These are phyloP conservation scores for Adansonia madagascariensis DNA, from an alignment of 441 rosid species.

Conservation along the genomic window DNA sequence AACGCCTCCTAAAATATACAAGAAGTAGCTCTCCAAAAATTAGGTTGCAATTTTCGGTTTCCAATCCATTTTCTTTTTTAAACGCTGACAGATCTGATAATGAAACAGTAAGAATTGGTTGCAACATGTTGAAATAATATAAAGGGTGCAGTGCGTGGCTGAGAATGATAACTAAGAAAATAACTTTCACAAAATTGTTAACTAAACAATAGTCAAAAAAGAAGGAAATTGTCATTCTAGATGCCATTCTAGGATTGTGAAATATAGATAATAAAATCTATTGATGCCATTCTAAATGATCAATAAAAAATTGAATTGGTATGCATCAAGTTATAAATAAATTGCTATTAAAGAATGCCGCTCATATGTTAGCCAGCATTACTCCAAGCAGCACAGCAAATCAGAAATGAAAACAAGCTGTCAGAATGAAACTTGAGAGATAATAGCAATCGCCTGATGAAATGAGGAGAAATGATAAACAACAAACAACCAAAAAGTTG, in stretches of 20 bases:
- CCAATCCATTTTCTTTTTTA: conserved; percentile 1
- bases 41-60: conserved; percentile 2
- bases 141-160: neutral
- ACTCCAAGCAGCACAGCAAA: neutral
- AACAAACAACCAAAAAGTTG: neutral
- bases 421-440: neutral
- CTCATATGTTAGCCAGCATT: neutral
- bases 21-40: neutral
- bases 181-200: neutral
- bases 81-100: neutral
- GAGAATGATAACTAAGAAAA: neutral
- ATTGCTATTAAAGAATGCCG: neutral
- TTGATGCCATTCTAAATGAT: neutral
- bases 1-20: neutral
- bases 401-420: neutral
- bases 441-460: neutral
- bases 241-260: neutral
- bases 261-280: neutral
- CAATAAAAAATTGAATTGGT: neutral
- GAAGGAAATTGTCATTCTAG: neutral
- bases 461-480: neutral
- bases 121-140: neutral
- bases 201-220: neutral
- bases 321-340: neutral
- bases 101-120: neutral